These are phyloP conservation scores for Pistacia integerrima DNA, from an alignment of 345 rosid genomes.

Conservation along the genomic window DNA sequence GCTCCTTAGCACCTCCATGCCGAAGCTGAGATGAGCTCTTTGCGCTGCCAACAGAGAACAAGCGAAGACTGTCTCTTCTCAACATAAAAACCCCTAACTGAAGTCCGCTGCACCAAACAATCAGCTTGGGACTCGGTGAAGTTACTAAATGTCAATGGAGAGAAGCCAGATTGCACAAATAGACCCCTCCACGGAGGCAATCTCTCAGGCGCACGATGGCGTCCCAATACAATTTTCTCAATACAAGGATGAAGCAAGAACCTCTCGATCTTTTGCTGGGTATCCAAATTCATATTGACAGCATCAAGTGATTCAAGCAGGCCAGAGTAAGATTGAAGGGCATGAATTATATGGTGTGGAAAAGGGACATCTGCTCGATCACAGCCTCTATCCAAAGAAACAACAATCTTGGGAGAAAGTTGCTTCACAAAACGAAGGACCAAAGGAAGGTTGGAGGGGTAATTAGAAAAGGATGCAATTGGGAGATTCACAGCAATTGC, in stretches of 20 bases:
- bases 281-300: constrained; percentile 65
- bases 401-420: constrained; percentile 75
- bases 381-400: constrained; percentile 79
- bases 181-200: constrained; percentile 75
- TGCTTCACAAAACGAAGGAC: constrained; percentile 74
- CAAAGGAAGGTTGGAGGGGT: constrained; percentile 55
- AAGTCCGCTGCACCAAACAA: constrained; percentile 67
- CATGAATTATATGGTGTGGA: constrained; percentile 71
- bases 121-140: constrained; percentile 90
- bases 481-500: constrained; percentile 80
- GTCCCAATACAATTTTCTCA: constrained; percentile 63
- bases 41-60: constrained; percentile 83
- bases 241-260: constrained; percentile 71
- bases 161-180: constrained; percentile 69
- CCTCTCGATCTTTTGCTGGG: constrained; percentile 82
- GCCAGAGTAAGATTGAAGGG: constrained; percentile 61
- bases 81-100: constrained; percentile 73
- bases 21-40: constrained; percentile 83
- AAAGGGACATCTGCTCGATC: constrained; percentile 78
- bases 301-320: constrained; percentile 87
- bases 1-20: constrained; percentile 79
- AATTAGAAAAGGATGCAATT: constrained; percentile 49
- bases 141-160: constrained; percentile 65
- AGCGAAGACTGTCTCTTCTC: constrained; percentile 79
- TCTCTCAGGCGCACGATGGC: constrained; percentile 57